Evolutionary conservation across 169 alveolate genomes (phyloP), one percentile per base, ranked within the genome.

Genomic region (Plasmodium knowlesi): DNA sequence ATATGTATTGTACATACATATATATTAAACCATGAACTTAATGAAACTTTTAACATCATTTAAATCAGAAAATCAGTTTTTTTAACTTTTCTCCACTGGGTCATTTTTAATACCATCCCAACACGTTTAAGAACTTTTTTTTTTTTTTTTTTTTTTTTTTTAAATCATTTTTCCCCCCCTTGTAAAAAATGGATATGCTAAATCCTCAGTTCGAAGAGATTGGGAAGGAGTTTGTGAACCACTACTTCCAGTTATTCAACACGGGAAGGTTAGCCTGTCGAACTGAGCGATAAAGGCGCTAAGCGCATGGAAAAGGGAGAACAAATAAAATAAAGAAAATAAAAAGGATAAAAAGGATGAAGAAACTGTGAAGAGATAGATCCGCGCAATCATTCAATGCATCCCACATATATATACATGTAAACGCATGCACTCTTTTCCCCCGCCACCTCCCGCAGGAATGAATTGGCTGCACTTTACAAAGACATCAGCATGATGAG

Each of bases 161-260:
- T 32, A 32, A 72, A 22, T 34, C 80, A 86, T 78, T 67, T 41
- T 83, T 10, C 46, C n/a, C 70, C 82, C 43, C 30, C 41, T 73
- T 79, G 37, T 73, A 43, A 54, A 88, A 88, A 88, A 88, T 88
- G 94, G 94, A 88, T 88, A 79, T 79, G 89, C 82, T 95, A 54
- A 95, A 95, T 79, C 96, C 96, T 54, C 96, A 95, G 73, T 95
- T 95, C 61, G 96, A 95, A 83, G 95, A 92, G 25, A 95, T 96
- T 32, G 98, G 98, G 28, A 92, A 95, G 81, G 97, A 96, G 61
- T 96, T 96, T 78, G 96, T 95, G 46, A 93, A 95, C 34, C 98
- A 96, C 93, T 96, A 96, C 95, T 96, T 96, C 93, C 97, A 96
- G 83, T 88, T 96, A 25, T 94, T 96, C 90, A 95, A 94, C 74